Evolutionary conservation across 495 filamentous ascomycete genomes (phyloP), one percentile per base, ranked within the genome.

Genomic region (Usnea hakonensis): DNA sequence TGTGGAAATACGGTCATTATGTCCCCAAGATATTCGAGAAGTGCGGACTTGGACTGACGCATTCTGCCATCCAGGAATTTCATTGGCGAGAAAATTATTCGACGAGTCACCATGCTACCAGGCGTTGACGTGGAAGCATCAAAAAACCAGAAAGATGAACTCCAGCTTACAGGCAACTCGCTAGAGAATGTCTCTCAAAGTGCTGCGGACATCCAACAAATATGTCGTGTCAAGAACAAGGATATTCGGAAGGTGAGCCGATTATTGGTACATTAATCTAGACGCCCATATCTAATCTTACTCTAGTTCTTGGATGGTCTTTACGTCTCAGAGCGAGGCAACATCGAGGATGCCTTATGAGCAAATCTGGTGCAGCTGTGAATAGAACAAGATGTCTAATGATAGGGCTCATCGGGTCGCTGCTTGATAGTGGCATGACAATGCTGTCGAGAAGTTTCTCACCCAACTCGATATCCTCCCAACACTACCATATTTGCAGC

Each of bases 51-150:
- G 55, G 56, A 37, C 19, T 50, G 55, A 52, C 57, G 26, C 63
- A 61, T 66, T 74, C 60, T 67, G 64, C 30, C 64, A n/a, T 30
- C 55, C 72, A 94, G 92, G 74, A 98, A 98, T 84, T 98, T 97
- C 84, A 85, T 98, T 73, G 94, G 94, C 76, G 94, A 98, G 89
- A 98, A 98, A 90, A 93, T 96, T 75, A 89, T 97, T 72, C 91
- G 94, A 71, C 84, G 84, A 68, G 87, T 98, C 68, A 82, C 83
- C 67, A 91, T 95, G 86, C 88, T 90, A 69, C 74, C 85, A 60
- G 94, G 92, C 78, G 94, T 98, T 69, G 88, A 92, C 48, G 87
- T 97, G 70, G 83, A 89, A 79, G 81, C 87, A 72, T 95, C 90
- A 71, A 83, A 88, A 83, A 88, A 88, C 77, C 84, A 90, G 74